Evolutionary conservation across 2,329 filamentous ascomycete species (phyloP).

Genomic region (Claviceps sp.): DNA sequence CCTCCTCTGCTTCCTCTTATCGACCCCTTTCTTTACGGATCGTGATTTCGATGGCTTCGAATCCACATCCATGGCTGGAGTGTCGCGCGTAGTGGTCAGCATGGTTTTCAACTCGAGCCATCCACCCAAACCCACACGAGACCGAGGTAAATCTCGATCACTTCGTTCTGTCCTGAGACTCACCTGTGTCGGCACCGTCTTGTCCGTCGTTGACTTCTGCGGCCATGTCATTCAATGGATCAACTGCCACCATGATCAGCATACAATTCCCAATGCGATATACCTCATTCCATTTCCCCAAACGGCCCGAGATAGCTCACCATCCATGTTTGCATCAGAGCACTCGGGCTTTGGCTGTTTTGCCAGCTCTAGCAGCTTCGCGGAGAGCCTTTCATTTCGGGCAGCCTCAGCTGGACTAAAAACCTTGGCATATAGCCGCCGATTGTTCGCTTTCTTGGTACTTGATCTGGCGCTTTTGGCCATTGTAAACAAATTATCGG

Average conservation of each 20-base stretch:
- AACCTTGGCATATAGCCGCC: slow-evolving; percentile 63
- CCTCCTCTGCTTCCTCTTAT: slow-evolving; percentile 44
- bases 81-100: slow-evolving; percentile 4
- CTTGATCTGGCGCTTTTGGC: slow-evolving; percentile 77
- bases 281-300: background rate
- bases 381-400: slow-evolving; percentile 69
- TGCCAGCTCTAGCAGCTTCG: slow-evolving; percentile 71
- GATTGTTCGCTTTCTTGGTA: slow-evolving; percentile 70
- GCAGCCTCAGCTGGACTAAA: slow-evolving; percentile 75
- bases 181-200: slow-evolving; percentile 12
- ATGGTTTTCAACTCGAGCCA: background rate
- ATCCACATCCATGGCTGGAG: slow-evolving; percentile 45
- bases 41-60: slow-evolving; percentile 25
- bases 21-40: slow-evolving; percentile 36
- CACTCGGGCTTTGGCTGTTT: slow-evolving; percentile 58
- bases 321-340: slow-evolving; percentile 36
- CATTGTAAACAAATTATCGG: slow-evolving; percentile 39
- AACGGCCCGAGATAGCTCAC: slow-evolving; percentile 13
- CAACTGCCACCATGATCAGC: background rate
- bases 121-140: background rate
- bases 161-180: background rate
- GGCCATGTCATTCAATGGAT: slow-evolving; percentile 15
- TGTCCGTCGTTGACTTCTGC: slow-evolving; percentile 19
- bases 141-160: background rate
- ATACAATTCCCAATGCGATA: background rate